Evolutionary conservation across 495 filamentous ascomycete genomes (phyloP), one percentile per base, ranked within the genome.

Genomic region (Amniculicola lignicola): DNA sequence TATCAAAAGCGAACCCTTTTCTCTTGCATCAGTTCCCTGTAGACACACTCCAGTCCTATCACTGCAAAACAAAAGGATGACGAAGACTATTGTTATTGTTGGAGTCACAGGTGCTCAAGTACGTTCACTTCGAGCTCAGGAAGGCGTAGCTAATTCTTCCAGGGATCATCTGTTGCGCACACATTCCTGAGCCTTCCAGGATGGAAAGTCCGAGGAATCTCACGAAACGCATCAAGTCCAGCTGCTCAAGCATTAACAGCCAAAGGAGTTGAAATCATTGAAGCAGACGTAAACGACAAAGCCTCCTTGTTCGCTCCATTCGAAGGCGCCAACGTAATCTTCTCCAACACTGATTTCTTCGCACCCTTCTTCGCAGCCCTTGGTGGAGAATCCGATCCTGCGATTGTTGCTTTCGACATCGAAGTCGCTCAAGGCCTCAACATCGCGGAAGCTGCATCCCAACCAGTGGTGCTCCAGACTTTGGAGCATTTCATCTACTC

Each of bases 301-400:
- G 52, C 64, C 12, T 64, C 62, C 22, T 70, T 80, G 11, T 52
- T 68, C 39, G 18, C 57, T 15, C 77, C 74, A 21, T 76, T 79
- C 61, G 12, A 39, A 6, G 73, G 71, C 47, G 73, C 76, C 24
- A 75, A 68, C 59, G 45, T 73, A 47, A 77, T 79, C 57, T 78
- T 77, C 70, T 68, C 64, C 64, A 72, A 77, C 39, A 80, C 77
- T 6, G 70, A 79, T 49, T 81, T 75, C 65, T 80, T 73, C 72
- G 73, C 75, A 37, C 33, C 21, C 12, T 51, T 54, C n/a, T n/a
- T n/a, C n/a, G n/a, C n/a, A n/a, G n/a, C n/a, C n/a, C n/a, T n/a
- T n/a, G n/a, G n/a, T n/a, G n/a, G n/a, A n/a, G n/a, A n/a, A 15
- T n/a, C 9, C n/a, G n/a, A 40, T 25, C 49, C 49, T 7, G 29